Conservation (phyloP, 2,329 filamentous ascomycete genomes). For the Ascochyta lentis region DNA sequence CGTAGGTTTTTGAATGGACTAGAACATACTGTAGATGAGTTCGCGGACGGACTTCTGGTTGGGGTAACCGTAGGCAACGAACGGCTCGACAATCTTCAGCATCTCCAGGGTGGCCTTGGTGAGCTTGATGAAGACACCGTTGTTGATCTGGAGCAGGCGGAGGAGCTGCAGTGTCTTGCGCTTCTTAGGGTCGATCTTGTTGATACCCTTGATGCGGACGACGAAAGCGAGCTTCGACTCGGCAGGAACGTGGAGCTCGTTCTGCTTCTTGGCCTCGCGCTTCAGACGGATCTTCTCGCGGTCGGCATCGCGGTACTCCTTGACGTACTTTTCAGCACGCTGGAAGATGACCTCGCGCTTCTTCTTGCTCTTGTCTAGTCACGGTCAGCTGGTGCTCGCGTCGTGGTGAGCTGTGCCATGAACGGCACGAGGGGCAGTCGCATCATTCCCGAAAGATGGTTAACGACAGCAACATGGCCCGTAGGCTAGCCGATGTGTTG, state of each 20-base stretch:
- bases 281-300: constrained; percentile 96
- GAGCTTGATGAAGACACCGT: constrained; percentile 95
- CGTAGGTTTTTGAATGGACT: constrained; percentile 58
- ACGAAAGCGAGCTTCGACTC: constrained; percentile 98
- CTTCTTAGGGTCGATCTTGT: constrained; percentile 99
- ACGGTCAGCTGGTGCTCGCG: constrained; percentile 43
- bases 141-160: constrained; percentile 99
- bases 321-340: constrained; percentile 99
- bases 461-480: constrained; percentile 97
- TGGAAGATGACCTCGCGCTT: constrained; percentile 99
- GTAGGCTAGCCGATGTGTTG: constrained; percentile 86
- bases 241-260: constrained; percentile 91
- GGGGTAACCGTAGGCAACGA: constrained; percentile 98
- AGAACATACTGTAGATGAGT: constrained; percentile 93
- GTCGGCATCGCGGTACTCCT: constrained; percentile 98
- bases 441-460: constrained; percentile 99
- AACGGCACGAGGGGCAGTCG: constrained; percentile 36
- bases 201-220: constrained; percentile 99
- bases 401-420: constrained; percentile 20
- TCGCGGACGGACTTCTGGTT: constrained; percentile 99
- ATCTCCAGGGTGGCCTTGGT: constrained; percentile 98
- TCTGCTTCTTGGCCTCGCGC: constrained; percentile 88
- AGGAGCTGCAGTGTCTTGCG: constrained; percentile 99
- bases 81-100: constrained; percentile 97
- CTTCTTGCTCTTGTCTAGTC: constrained; percentile 88